A percentile compares a stretch with the other conserved stretches of the same genome.
Evolutionary conservation across 352 stramenopile species (phyloP).

Genomic region (Globisporangium parvum): DNA sequence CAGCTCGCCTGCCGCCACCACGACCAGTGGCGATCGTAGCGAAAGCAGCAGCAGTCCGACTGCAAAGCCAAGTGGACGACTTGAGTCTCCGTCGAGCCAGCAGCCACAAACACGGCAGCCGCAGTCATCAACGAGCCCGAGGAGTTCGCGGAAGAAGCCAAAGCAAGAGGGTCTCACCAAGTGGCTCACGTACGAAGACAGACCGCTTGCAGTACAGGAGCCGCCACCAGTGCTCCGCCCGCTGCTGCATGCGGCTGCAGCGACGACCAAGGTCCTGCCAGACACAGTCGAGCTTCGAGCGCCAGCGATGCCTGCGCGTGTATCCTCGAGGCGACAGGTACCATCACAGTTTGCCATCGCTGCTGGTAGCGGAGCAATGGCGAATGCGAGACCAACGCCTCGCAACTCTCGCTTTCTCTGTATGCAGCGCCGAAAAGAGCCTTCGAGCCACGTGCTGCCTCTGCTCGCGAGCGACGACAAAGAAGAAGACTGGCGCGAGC

Average conservation of each 20-base stretch:
- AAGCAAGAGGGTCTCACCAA: conserved; percentile 1
- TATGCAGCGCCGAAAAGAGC: conserved; percentile 2
- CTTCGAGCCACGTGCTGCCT: background rate
- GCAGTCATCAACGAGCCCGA: background rate
- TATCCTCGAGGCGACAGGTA: conserved; percentile 2
- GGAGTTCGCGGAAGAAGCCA: background rate
- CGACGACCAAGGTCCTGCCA: background rate
- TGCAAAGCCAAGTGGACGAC: background rate
- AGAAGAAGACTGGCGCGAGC: conserved; percentile 34
- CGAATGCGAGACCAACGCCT: too few species aligned
- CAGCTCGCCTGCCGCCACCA: too few species aligned
- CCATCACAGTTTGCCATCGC: background rate
- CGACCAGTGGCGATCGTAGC: too few species aligned
- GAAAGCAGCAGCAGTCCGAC: too few species aligned
- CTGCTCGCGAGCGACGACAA: conserved; percentile 2
- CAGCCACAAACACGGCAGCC: background rate
- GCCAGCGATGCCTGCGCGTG: background rate
- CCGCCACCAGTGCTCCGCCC: conserved; percentile 4
- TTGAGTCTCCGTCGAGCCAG: background rate
- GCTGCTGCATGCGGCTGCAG: background rate
- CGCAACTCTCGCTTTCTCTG: background rate
- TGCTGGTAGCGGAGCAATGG: background rate
- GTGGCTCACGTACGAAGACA: conserved; percentile 10
- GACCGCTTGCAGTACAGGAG: conserved; percentile 1
- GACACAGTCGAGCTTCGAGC: background rate